phyloP scores from a whole-genome alignment of 2,329 filamentous ascomycete species.

The Bipolaris gigantea region DNA sequence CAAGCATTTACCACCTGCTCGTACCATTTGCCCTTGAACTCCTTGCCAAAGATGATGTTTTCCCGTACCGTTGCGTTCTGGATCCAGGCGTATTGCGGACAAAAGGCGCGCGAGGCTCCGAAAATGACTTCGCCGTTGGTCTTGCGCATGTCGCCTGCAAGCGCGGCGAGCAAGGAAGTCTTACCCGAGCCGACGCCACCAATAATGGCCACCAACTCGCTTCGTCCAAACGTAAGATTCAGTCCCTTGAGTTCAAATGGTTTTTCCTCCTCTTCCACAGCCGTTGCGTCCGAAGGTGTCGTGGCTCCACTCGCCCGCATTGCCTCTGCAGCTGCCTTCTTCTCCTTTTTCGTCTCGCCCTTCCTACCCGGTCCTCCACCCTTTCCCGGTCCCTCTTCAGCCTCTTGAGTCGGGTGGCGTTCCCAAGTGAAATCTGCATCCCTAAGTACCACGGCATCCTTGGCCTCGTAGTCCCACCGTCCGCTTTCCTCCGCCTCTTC shows the following conservation, averaged over 20 bases:
- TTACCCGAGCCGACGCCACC: slow-evolving; percentile 89
- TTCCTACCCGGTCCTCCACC: slow-evolving; percentile 39
- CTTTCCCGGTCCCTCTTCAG: slow-evolving; percentile 36
- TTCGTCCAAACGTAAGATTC: slow-evolving; percentile 67
- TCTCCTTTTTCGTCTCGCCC: slow-evolving; percentile 53
- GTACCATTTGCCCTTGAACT: slow-evolving; percentile 74
- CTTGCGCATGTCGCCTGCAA: slow-evolving; percentile 92
- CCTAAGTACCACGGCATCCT: slow-evolving; percentile 66
- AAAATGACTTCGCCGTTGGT: slow-evolving; percentile 73
- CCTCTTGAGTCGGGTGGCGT: slow-evolving; percentile 57
- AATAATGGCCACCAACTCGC: slow-evolving; percentile 83
- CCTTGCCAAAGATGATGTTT: slow-evolving; percentile 89
- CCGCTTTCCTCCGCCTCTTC: slow-evolving; percentile 82
- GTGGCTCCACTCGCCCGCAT: slow-evolving; percentile 28
- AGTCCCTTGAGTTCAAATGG: slow-evolving; percentile 74
- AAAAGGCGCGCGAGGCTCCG: slow-evolving; percentile 83
- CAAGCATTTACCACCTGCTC: slow-evolving; percentile 82
- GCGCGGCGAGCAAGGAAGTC: slow-evolving; percentile 80
- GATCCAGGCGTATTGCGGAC: slow-evolving; percentile 97
- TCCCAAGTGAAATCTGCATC: slow-evolving; percentile 89
- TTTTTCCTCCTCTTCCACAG: slow-evolving; percentile 56
- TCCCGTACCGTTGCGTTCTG: slow-evolving; percentile 85
- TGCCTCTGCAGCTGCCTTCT: slow-evolving; percentile 41
- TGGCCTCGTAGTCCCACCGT: slow-evolving; percentile 55
- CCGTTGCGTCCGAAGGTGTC: slow-evolving; percentile 53